Evolutionary conservation across 2,329 filamentous ascomycete genomes (phyloP).

Genomic region (Coleophoma eucalyptorum): DNA sequence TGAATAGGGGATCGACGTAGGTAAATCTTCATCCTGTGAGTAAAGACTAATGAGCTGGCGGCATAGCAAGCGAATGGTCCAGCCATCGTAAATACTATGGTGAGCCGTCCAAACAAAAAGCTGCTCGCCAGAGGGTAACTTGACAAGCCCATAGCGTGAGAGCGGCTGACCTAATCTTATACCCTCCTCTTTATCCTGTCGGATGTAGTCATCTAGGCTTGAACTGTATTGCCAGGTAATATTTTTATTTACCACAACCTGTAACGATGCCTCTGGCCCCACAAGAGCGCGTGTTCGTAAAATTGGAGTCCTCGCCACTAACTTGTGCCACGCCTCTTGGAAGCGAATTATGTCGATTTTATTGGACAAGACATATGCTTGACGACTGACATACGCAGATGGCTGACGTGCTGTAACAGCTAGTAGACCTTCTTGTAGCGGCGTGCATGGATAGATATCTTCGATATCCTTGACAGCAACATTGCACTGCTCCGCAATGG

Average conservation of each 20-base stretch:
- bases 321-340: constrained; percentile 19
- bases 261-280: not conserved
- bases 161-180: constrained; percentile 1
- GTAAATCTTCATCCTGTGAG: not conserved
- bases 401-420: constrained; percentile 24
- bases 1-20: constrained; percentile 1
- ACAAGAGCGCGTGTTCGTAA: constrained; percentile 25
- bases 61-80: constrained; percentile 28
- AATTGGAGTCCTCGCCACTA: constrained; percentile 18
- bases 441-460: constrained; percentile 7
- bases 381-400: constrained; percentile 28
- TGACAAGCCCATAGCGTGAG: constrained; percentile 3
- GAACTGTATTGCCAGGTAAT: not conserved
- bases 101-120: constrained; percentile 44
- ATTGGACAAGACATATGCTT: constrained; percentile 8
- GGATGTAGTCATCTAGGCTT: not conserved
- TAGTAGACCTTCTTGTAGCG: constrained; percentile 48
- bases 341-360: constrained; percentile 13
- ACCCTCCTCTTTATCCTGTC: not conserved
- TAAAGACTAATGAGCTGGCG: constrained; percentile 4
- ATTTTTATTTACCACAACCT: not conserved
- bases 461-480: constrained; percentile 27
- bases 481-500: constrained; percentile 20
- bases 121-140: not conserved
- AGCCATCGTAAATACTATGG: constrained; percentile 49